These are phyloP conservation scores for Calonectria montana DNA, from an alignment of 2,329 filamentous ascomycete genomes.

Conservation along the genomic window DNA sequence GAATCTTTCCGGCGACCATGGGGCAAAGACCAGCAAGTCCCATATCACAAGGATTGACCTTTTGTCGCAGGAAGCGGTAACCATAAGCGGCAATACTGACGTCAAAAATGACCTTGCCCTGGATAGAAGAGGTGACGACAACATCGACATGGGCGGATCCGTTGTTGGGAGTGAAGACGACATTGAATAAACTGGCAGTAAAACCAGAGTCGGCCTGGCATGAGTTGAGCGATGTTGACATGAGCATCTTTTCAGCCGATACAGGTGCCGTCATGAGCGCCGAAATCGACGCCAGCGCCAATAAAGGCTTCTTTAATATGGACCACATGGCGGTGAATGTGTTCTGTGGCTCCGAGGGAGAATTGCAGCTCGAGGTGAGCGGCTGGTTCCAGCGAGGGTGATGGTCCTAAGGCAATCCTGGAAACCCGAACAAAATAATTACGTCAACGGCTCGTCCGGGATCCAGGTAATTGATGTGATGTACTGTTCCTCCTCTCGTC, in stretches of 20 bases:
- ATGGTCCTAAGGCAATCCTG: constrained; percentile 17
- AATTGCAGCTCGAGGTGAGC: constrained; percentile 5
- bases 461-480: background rate
- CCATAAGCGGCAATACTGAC: constrained; percentile 85
- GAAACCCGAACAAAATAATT: background rate
- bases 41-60: constrained; percentile 79
- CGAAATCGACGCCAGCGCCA: constrained; percentile 58
- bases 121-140: constrained; percentile 83
- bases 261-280: constrained; percentile 57
- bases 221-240: constrained; percentile 84
- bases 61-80: constrained; percentile 74
- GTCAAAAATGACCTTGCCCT: constrained; percentile 84
- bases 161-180: constrained; percentile 82
- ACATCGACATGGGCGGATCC: constrained; percentile 79
- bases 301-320: constrained; percentile 56
- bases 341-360: constrained; percentile 13
- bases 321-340: constrained; percentile 58
- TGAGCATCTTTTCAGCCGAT: constrained; percentile 74
- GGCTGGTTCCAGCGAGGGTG: constrained; percentile 9
- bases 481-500: background rate
- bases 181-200: constrained; percentile 88
- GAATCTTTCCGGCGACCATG: constrained; percentile 87
- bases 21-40: constrained; percentile 84
- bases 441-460: constrained; percentile 11
- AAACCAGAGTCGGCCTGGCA: constrained; percentile 89